These are phyloP conservation scores for Phytophthora cryptogea DNA, from an alignment of 352 stramenopile species.

Conservation along the genomic window DNA sequence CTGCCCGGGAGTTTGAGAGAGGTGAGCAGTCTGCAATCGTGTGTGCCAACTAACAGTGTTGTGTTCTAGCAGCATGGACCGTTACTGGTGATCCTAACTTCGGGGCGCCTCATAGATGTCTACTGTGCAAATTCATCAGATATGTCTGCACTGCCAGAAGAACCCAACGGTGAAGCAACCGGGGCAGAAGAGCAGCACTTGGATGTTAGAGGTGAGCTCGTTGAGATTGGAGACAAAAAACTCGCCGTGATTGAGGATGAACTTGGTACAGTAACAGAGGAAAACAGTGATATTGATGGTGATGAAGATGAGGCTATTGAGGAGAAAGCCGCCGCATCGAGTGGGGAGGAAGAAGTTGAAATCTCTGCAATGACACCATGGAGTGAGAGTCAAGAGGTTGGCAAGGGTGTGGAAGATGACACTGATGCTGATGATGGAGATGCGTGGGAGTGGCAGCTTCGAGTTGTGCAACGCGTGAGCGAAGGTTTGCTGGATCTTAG, in stretches of 20 bases:
- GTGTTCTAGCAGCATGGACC: constrained; percentile 10
- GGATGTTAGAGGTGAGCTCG: not conserved
- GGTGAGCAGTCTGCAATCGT: not conserved
- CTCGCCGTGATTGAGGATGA: not conserved
- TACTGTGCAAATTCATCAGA: constrained; percentile 3
- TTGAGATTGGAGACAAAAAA: not conserved
- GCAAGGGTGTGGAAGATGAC: constrained; percentile 6
- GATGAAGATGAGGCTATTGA: not conserved
- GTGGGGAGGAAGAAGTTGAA: constrained; percentile 2
- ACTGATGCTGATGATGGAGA: constrained; percentile 19
- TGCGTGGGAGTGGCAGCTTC: constrained; percentile 46
- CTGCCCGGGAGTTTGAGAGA: not conserved
- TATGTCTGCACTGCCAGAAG: constrained; percentile 19
- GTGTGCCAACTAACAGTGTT: constrained; percentile 5
- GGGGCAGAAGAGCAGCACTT: not conserved
- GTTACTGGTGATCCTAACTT: constrained; percentile 27
- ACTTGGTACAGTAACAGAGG: not conserved
- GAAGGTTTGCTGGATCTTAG: constrained; percentile 39
- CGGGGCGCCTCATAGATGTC: not conserved
- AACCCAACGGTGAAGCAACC: constrained; percentile 5
- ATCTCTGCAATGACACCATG: constrained; percentile 9
- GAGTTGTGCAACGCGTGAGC: constrained; percentile 57
- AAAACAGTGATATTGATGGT: not conserved
- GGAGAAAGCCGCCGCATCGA: not conserved
- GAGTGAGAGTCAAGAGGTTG: constrained; percentile 14